Evolutionary conservation across 1,139 yeast genomes (phyloP).

Genomic region (Candida labiduridarum): DNA sequence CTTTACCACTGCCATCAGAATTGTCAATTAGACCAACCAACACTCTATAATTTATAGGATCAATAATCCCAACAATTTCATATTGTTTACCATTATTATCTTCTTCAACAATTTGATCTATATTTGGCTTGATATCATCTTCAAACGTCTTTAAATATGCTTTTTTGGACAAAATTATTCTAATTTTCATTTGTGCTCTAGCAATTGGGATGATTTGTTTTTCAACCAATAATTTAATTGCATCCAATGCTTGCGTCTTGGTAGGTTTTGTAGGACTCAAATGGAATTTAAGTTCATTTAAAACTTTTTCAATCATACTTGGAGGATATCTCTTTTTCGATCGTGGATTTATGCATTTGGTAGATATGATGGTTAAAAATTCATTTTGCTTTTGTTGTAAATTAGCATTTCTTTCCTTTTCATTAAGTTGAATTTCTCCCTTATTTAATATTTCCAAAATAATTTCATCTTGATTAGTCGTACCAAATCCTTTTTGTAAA

Average conservation of each 20-base stretch:
- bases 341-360: conserved; percentile 89
- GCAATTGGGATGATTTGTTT: conserved; percentile 90
- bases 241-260: conserved; percentile 89
- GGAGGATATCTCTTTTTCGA: conserved; percentile 93
- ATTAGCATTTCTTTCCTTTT: conserved; percentile 84
- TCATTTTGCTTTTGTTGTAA: conserved; percentile 79
- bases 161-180: conserved; percentile 53
- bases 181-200: conserved; percentile 90
- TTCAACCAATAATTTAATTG: conserved; percentile 74
- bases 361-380: conserved; percentile 78
- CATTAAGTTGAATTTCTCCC: conserved; percentile 94
- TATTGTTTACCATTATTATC: conserved; percentile 48
- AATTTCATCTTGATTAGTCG: conserved; percentile 72
- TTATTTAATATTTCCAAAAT: conserved; percentile 79
- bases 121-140: conserved; percentile 51
- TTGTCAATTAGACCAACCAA: conserved; percentile 53
- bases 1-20: conserved; percentile 46
- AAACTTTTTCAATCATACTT: conserved; percentile 87
- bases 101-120: conserved; percentile 59
- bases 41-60: conserved; percentile 82
- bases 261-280: conserved; percentile 78
- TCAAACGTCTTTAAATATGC: conserved; percentile 49
- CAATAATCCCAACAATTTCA: conserved; percentile 74
- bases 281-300: conserved; percentile 79
- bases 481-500: conserved; percentile 69